These are phyloP conservation scores for Thelephora terrestris DNA, from an alignment of 1,284 basidiomycete species.

Conservation along the genomic window DNA sequence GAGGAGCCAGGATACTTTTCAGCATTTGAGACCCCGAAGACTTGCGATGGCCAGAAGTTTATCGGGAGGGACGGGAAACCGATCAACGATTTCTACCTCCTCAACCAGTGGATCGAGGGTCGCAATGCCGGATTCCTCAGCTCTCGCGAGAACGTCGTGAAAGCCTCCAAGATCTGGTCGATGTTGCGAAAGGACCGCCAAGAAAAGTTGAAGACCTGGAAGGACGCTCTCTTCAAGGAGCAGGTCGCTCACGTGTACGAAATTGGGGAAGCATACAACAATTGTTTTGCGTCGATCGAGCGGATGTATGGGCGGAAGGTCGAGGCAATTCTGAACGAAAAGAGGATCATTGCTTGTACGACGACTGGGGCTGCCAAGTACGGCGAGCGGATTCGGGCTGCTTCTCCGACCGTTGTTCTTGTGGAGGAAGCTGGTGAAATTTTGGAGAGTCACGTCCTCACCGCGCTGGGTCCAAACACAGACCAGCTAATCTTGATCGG, in stretches of 20 bases:
- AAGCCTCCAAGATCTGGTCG: conserved; percentile 33
- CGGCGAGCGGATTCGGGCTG: conserved; percentile 19
- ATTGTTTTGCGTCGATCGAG: conserved; percentile 24
- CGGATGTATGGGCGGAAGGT: conserved; percentile 31
- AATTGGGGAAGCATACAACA: conserved; percentile 33
- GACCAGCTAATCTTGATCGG: conserved; percentile 17
- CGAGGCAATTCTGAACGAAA: conserved; percentile 34
- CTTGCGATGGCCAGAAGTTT: conserved; percentile 15
- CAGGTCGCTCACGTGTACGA: conserved; percentile 27
- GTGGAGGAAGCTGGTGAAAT: conserved; percentile 63
- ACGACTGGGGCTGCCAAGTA: conserved; percentile 62
- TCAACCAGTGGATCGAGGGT: conserved; percentile 13
- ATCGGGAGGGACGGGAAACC: conserved; percentile 11
- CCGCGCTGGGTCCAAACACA: conserved; percentile 39
- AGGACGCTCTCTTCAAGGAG: conserved; percentile 26
- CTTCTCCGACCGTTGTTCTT: conserved; percentile 23
- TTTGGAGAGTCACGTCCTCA: conserved; percentile 61
- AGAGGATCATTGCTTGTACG: conserved; percentile 61
- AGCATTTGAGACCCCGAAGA: conserved; percentile 24
- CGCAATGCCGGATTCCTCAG: conserved; percentile 13
- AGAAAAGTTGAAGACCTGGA: conserved; percentile 30
- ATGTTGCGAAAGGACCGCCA: conserved; percentile 28
- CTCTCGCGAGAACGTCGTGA: conserved; percentile 20
- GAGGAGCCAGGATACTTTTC: conserved; percentile 34
- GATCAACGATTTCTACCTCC: conserved; percentile 7